Evolutionary conservation across 208 protist genomes (phyloP), one percentile per base, ranked within the genome.

Genomic region (Wallacemonas collosoma): DNA sequence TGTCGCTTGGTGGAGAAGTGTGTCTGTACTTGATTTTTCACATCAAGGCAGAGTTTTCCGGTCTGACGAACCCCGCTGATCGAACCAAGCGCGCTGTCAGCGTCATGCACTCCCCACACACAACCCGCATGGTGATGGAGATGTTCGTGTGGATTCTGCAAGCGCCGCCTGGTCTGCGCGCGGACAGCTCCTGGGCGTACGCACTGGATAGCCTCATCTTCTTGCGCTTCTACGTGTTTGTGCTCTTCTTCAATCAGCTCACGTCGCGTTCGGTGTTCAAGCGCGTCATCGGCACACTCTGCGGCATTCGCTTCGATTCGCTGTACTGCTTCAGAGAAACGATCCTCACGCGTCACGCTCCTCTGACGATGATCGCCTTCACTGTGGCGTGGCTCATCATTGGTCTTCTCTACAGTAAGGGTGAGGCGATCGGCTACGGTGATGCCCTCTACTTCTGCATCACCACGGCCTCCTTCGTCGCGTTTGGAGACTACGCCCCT

Each of bases 111-210:
- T 88, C 86, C 1, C 86, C 89, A 1, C 71, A 85, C 58, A 38
- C 68, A 43, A 68, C 54, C 15, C 41, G 41, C n/a, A 84, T 84
- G 79, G 4, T 79, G 1, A 4, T 81, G 50, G 89, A 94, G 73
- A 89, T 90, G 82, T 12, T 90, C 36, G 15, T 94, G 36, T 94
- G 89, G 86, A 73, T 91, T 26, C 68, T 94, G 36, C 88, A 91
- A 66, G 69, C 72, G 11, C 89, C 89, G 38, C 89, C 89, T 1
- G 75, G 77, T 40, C 60, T 88, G 38, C 58, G 50, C 43, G 39
- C 39, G 17, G 69, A 65, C 69, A 69, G 64, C 7, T 53, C 36
- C 12, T 80, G 73, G 80, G 71, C 75, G 11, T 72, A 66, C 55
- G 73, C 73, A 36, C 80, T 91, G 12, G 84, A 91, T 75, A 83